Conservation (phyloP, 345 rosid species). For the Raphanus sativus region DNA sequence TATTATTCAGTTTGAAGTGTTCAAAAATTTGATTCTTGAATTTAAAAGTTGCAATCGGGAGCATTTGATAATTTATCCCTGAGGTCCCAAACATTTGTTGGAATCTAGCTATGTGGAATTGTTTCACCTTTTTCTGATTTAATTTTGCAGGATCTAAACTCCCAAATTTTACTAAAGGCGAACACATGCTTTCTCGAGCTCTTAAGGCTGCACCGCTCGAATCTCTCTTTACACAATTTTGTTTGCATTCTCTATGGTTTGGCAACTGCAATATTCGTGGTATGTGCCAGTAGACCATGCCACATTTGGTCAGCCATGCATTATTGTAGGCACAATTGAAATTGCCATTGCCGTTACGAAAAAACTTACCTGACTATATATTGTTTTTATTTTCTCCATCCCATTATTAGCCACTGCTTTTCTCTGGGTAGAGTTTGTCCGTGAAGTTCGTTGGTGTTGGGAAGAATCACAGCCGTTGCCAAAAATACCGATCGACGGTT, state of each 20-base stretch:
- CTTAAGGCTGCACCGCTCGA: conserved; percentile 84
- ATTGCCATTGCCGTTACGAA: background rate
- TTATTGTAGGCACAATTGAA: conserved; percentile 6
- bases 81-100: background rate
- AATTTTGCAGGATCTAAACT: conserved; percentile 49
- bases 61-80: background rate
- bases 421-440: conserved; percentile 93
- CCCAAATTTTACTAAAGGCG: conserved; percentile 52
- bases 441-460: conserved; percentile 99
- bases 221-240: conserved; percentile 86
- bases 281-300: conserved; percentile 39
- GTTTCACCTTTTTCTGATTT: conserved; percentile 28
- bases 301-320: conserved; percentile 12
- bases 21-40: background rate
- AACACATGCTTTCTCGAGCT: conserved; percentile 73
- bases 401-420: conserved; percentile 67
- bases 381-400: conserved; percentile 15
- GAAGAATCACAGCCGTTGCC: conserved; percentile 93
- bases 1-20: background rate
- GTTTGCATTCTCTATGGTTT: conserved; percentile 82
- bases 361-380: background rate
- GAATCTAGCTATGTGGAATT: conserved; percentile 9
- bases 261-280: conserved; percentile 95
- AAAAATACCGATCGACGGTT: conserved; percentile 57
- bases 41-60: background rate